Evolutionary conservation across 2,329 filamentous ascomycete genomes (phyloP).

Genomic region (Keithomyces neogunnii): DNA sequence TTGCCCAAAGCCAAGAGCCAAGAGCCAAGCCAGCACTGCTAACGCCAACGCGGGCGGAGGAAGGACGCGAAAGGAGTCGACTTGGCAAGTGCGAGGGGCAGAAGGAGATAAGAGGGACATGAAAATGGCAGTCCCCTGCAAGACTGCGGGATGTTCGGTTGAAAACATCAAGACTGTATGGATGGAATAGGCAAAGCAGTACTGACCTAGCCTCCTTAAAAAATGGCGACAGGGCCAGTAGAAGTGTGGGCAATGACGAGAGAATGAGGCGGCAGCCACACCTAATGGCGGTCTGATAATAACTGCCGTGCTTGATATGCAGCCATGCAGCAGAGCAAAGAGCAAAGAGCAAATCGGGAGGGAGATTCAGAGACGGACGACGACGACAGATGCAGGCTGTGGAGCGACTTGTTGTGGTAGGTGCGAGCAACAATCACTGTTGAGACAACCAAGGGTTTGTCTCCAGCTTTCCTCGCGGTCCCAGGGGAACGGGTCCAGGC

Average conservation of each 20-base stretch:
- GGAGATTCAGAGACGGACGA: not conserved
- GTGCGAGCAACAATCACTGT: no score
- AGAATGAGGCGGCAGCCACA: not conserved
- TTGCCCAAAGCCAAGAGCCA: not conserved
- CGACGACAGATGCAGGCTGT: not conserved
- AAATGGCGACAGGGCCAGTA: not conserved
- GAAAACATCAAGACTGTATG: no score
- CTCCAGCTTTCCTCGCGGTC: not conserved
- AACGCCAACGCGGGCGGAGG: not conserved
- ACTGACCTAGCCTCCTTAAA: not conserved
- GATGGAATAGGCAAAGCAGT: not conserved
- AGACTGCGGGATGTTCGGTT: not conserved
- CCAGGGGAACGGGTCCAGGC: not conserved
- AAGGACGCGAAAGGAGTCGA: not conserved
- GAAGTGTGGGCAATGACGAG: not conserved
- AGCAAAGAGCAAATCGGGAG: not conserved
- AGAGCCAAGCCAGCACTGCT: not conserved
- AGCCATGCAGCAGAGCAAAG: no score
- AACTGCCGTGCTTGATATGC: not conserved
- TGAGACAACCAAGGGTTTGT: not conserved
- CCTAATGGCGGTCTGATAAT: no score
- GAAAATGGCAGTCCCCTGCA: not conserved
- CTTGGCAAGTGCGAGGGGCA: not conserved
- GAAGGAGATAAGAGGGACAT: not conserved
- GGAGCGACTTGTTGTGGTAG: not conserved